Conservation (phyloP, 1,284 basidiomycete genomes). For the Tranzscheliella williamsii region DNA sequence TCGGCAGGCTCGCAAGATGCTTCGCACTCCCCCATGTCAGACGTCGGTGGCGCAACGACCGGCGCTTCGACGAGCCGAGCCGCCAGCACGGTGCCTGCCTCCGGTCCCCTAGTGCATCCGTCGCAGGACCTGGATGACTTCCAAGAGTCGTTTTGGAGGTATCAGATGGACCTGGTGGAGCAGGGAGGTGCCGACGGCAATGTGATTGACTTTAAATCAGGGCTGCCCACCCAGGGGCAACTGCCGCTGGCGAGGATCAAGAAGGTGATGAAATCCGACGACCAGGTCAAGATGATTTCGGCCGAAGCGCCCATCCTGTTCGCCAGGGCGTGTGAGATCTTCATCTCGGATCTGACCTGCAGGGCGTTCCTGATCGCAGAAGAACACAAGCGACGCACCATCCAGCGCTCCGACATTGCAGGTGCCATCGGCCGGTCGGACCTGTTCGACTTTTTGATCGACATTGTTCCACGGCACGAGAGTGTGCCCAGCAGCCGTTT, state of each 20-base stretch:
- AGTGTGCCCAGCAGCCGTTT: constrained; percentile 38
- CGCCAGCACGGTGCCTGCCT: constrained; percentile 9
- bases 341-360: constrained; percentile 60
- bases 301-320: constrained; percentile 60
- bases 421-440: constrained; percentile 56
- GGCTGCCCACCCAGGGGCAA: constrained; percentile 47
- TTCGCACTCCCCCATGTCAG: neutral
- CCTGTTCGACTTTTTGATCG: constrained; percentile 60
- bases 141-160: constrained; percentile 52
- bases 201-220: constrained; percentile 50
- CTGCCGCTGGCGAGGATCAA: constrained; percentile 59
- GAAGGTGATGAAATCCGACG: constrained; percentile 60
- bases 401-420: constrained; percentile 56
- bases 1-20: constrained; percentile 28
- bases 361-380: constrained; percentile 58
- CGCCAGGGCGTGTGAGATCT: constrained; percentile 60
- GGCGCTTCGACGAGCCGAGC: constrained; percentile 19
- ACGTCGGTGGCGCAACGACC: neutral
- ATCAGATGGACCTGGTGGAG: constrained; percentile 55
- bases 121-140: constrained; percentile 44
- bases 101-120: constrained; percentile 32
- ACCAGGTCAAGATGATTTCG: constrained; percentile 61
- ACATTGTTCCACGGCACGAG: constrained; percentile 56
- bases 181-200: constrained; percentile 48
- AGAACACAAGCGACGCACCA: constrained; percentile 56